These are phyloP conservation scores for Lecanicillium sp. DNA, from an alignment of 2,329 filamentous ascomycete species.

Conservation along the genomic window DNA sequence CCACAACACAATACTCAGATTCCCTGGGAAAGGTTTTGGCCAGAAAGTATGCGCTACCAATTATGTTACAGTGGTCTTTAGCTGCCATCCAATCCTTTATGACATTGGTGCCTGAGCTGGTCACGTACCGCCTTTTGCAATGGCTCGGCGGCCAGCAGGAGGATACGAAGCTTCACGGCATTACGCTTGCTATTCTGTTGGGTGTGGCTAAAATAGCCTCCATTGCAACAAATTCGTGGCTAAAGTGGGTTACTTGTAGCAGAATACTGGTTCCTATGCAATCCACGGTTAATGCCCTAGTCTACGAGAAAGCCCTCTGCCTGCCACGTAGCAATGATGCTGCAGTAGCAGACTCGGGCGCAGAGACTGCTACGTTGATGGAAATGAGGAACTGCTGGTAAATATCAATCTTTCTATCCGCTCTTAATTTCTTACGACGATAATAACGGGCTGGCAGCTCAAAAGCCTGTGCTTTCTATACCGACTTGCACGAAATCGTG, in stretches of 20 bases:
- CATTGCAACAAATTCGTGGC: background rate
- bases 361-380: background rate
- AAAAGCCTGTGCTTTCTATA: background rate
- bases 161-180: background rate
- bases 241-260: constrained; percentile 1
- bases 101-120: background rate
- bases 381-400: background rate
- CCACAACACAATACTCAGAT: background rate
- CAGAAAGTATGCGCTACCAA: background rate
- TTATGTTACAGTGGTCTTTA: background rate
- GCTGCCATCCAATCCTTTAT: background rate
- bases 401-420: too few relatives aligned
- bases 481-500: background rate
- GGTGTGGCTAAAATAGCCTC: background rate
- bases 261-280: background rate
- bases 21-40: background rate
- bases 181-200: background rate
- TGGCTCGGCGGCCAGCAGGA: background rate
- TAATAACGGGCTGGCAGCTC: background rate
- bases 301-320: background rate
- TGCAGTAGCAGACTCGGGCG: background rate
- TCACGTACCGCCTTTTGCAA: background rate
- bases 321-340: background rate
- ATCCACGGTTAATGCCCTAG: background rate
- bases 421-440: too few relatives aligned